phyloP scores from a whole-genome alignment of 2,329 filamentous ascomycete genomes.

The Colletotrichum karsti region DNA sequence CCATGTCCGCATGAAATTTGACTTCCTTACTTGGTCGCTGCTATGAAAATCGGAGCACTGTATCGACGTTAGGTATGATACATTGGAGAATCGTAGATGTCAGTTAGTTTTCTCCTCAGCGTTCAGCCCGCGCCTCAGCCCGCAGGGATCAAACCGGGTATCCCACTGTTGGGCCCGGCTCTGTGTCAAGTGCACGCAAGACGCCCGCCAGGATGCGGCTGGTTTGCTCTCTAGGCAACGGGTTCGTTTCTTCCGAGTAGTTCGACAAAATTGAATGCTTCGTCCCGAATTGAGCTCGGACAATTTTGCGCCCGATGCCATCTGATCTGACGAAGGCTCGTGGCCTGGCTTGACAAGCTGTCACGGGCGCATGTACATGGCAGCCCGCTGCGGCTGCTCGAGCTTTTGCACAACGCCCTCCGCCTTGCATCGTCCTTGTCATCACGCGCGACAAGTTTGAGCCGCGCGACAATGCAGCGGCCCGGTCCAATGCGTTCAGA shows the following conservation, averaged over 20 bases:
- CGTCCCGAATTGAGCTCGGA: slow-evolving; percentile 21
- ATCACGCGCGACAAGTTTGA: background rate
- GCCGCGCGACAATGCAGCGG: background rate
- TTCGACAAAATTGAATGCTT: background rate
- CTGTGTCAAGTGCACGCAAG: background rate
- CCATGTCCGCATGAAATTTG: too few species aligned
- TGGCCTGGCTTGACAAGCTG: slow-evolving; percentile 25
- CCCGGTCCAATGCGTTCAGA: background rate
- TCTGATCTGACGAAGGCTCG: slow-evolving; percentile 24
- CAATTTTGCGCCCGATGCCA: slow-evolving; percentile 15
- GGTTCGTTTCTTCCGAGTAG: background rate
- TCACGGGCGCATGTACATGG: slow-evolving; percentile 22
- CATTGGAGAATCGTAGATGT: background rate
- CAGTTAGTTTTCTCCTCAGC: background rate
- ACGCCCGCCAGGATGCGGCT: background rate
- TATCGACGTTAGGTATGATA: background rate
- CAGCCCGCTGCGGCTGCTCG: background rate
- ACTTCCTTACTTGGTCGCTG: too few species aligned
- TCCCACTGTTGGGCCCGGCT: background rate
- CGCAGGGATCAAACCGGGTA: background rate
- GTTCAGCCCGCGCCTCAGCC: background rate
- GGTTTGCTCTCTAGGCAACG: background rate
- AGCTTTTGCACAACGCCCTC: background rate
- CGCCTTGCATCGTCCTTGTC: background rate
- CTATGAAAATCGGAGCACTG: too few species aligned